phyloP scores from a whole-genome alignment of 257 asterid species.

The Anisodus tanguticus region DNA sequence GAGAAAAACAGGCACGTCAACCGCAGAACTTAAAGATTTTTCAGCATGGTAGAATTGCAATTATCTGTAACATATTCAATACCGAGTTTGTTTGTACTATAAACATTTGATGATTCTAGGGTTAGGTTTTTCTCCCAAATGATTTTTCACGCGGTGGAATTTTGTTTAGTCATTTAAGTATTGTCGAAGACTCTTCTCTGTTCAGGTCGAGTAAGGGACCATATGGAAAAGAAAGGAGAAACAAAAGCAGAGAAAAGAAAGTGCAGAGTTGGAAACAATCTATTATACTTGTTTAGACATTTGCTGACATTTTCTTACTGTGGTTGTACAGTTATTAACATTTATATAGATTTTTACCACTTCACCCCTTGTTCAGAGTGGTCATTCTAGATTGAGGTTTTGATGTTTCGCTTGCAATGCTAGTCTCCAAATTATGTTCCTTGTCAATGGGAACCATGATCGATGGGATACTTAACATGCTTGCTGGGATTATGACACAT shows the following conservation, averaged over 20 bases:
- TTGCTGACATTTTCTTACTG: not conserved
- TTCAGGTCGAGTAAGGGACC: not conserved
- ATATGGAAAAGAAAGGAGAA: not conserved
- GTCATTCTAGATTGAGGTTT: not conserved
- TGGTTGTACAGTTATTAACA: not conserved
- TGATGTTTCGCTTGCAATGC: not conserved
- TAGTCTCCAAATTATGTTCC: not conserved
- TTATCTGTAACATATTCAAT: constrained; percentile 20
- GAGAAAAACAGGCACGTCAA: constrained; percentile 56
- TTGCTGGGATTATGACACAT: not conserved
- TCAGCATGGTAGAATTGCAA: constrained; percentile 65
- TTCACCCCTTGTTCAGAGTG: not conserved
- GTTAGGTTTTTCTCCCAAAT: not conserved
- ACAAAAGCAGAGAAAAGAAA: not conserved
- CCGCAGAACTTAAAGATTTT: constrained; percentile 68
- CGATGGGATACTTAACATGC: not conserved
- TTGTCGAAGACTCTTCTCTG: not conserved
- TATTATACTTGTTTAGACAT: not conserved
- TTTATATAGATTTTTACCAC: not conserved
- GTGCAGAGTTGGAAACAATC: not conserved
- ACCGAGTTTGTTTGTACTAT: not conserved
- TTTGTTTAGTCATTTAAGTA: not conserved
- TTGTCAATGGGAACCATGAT: not conserved
- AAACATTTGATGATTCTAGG: not conserved
- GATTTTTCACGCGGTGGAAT: not conserved